A percentile compares a stretch with the other conserved stretches of the same genome.
Evolutionary conservation across 139 green algal genomes (phyloP).

Genomic region (Deuterostichococcus epilithicus): DNA sequence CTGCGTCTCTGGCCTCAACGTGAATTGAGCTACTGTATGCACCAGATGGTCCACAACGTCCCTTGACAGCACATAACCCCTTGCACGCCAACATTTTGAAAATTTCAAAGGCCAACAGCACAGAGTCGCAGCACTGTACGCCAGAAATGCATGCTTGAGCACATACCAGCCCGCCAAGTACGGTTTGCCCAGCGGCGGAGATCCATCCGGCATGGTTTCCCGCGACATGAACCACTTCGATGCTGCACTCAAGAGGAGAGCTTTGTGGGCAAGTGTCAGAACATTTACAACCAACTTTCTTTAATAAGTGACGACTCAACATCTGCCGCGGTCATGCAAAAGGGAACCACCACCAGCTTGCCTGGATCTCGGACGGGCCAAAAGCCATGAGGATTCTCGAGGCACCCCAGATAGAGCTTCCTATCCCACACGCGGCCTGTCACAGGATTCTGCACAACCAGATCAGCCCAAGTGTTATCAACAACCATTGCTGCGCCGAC

Average conservation of each 20-base stretch:
- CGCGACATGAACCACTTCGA: conserved; percentile 57
- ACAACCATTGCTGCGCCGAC: not conserved
- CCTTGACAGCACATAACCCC: conserved; percentile 56
- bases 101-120: not conserved
- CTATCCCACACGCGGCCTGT: not conserved
- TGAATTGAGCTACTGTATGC: conserved; percentile 21
- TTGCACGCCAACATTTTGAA: conserved; percentile 11
- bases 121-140: not conserved
- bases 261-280: no score
- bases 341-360: no score
- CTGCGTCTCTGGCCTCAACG: conserved; percentile 3
- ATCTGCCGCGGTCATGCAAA: no score
- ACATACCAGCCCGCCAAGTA: conserved; percentile 31
- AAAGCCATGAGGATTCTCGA: conserved; percentile 47
- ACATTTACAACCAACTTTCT: no score
- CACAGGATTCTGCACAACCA: not conserved
- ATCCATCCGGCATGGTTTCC: conserved; percentile 40
- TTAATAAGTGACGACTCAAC: no score
- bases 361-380: conserved; percentile 24
- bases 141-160: not conserved
- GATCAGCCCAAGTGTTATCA: not conserved
- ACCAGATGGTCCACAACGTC: conserved; percentile 40
- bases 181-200: conserved; percentile 25
- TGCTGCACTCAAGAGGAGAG: not conserved
- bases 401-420: conserved; percentile 30